Evolutionary conservation across 2,329 filamentous ascomycete genomes (phyloP).

Genomic region (Tolypocladium endophyticum): DNA sequence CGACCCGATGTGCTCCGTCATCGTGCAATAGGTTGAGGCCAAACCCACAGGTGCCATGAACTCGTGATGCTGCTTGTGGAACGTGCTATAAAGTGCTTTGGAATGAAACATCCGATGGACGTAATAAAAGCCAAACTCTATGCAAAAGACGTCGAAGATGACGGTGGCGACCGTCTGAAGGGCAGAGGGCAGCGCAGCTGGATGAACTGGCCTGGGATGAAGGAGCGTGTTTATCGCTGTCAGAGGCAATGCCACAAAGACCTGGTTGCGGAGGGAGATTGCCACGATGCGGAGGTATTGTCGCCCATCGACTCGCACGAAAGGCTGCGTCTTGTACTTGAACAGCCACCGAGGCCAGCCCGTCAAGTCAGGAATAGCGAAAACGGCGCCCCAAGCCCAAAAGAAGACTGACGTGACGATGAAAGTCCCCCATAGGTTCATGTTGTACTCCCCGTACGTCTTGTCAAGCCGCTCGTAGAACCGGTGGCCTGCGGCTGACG

Average conservation of each 20-base stretch:
- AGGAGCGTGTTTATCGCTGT: background rate
- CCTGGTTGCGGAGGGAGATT: slow-evolving; percentile 33
- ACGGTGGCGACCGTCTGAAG: slow-evolving; percentile 3
- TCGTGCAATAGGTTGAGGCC: slow-evolving; percentile 40
- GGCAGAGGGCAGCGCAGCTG: slow-evolving; percentile 1
- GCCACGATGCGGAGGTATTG: slow-evolving; percentile 6
- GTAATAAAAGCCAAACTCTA: slow-evolving; percentile 39
- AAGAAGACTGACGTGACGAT: slow-evolving; percentile 27
- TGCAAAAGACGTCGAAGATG: slow-evolving; percentile 7
- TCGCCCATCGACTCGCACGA: slow-evolving; percentile 13
- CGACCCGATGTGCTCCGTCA: slow-evolving; percentile 37
- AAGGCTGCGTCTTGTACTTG: slow-evolving; percentile 39
- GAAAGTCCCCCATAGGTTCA: slow-evolving; percentile 26
- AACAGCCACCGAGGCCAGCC: slow-evolving; percentile 30
- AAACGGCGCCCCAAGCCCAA: slow-evolving; percentile 27
- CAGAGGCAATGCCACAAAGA: slow-evolving; percentile 14
- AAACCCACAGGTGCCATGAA: slow-evolving; percentile 41
- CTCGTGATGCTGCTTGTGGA: slow-evolving; percentile 42
- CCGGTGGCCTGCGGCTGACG: slow-evolving; percentile 1
- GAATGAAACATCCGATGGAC: slow-evolving; percentile 36
- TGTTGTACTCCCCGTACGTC: slow-evolving; percentile 11
- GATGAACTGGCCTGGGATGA: background rate
- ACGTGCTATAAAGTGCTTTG: slow-evolving; percentile 28
- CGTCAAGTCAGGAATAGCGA: slow-evolving; percentile 24
- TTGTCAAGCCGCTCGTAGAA: slow-evolving; percentile 5